Evolutionary conservation across 2,329 filamentous ascomycete genomes (phyloP), one percentile per base, ranked within the genome.

Genomic region (Monilinia fructicola): DNA sequence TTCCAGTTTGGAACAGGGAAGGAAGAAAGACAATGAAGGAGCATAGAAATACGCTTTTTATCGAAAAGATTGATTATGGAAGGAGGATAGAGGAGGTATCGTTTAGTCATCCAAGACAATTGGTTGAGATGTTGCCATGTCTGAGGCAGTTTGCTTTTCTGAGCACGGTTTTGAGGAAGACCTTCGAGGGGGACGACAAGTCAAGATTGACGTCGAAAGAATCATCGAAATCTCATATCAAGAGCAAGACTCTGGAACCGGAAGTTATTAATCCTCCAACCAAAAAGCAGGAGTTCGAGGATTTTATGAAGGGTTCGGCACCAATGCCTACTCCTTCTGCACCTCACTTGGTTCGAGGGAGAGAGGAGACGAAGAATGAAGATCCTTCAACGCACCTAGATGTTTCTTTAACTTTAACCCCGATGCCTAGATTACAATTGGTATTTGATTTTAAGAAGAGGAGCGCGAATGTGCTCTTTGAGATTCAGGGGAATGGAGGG

Each of bases 131-230:
- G 74, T 81, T 96, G n/a, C 90, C 91, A 0, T 81, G 84, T 4
- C 80, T 95, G 21, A 83, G 92, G 18, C 91, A 95, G 75, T 95
- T 92, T 74, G 89, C 89, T 0, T 87, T 90, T 70, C 79, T 92
- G 5, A 86, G 86, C 1, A 85, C 81, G 0, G 77, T 95, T 2
- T 81, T 94, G 4, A 79, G 83, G 65, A 85, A 84, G 60, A 86
- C 83, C 66, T 90, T 92, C 73, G 42, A 54, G 3, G 64, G 69
- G 0, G 68, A 54, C 26, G 63, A 26, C 46, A 38, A 18, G 18
- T 23, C 28, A 26, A 60, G 35, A 21, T 50, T 9, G 7, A 60
- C 26, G 26, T 26, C n/a, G 44, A 60, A n/a, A 50, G 58, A 35
- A 21, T 35, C 58, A 12, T 50, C 28, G 10, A 50, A 38, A 38